Base-by-base conservation (phyloP, 169 alveolate species). In the Cystoisospora suis region DNA sequence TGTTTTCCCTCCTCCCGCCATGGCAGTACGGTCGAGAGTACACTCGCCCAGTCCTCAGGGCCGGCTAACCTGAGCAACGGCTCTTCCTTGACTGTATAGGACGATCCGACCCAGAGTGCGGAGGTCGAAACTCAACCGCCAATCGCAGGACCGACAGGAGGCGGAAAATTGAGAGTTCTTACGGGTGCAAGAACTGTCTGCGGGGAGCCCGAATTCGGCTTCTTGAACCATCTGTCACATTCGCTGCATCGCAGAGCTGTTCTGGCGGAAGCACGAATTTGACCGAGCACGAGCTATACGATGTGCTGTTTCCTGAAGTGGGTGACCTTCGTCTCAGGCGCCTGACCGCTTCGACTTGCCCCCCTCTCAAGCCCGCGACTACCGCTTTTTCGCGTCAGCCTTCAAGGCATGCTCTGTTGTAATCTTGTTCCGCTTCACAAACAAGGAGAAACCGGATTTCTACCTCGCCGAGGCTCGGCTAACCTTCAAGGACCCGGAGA, bases 301-400 rank as follows among this genome's bases (percentile, higher is more conserved):
- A 15, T 53, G 65, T 23, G 65, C 23, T 53, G 12, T 53, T 53
- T 23, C 65, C 23, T 53, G 23, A 53, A 53, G 23, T 15, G 29
- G 23, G 23, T 53, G 65, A 15, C 23, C 65, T 27, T 75, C 29
- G 65, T 23, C n/a, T 44, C 88, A 89, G 93, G 89, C 93, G 7
- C 89, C 93, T 15, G 47, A 77, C 80, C 69, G 58, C 65, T 38
- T 89, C 34, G 93, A 89, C 27, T n/a, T 89, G 45, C 90, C 93
- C 12, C 81, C 89, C 34, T 49, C 72, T 0, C 93, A 89, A 69
- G 12, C 81, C 49, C 85, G 93, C 40, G 93, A 89, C 3, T 89
- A 89, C 61, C 81, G 93, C 47, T 89, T 89, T 45, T 46, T 46
- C 56, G 93, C 75, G 36, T 80, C 42, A 23, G 93, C 93, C 5